These are phyloP conservation scores for Ceratocystis alfenasii DNA, from an alignment of 2,329 filamentous ascomycete species.

Conservation along the genomic window DNA sequence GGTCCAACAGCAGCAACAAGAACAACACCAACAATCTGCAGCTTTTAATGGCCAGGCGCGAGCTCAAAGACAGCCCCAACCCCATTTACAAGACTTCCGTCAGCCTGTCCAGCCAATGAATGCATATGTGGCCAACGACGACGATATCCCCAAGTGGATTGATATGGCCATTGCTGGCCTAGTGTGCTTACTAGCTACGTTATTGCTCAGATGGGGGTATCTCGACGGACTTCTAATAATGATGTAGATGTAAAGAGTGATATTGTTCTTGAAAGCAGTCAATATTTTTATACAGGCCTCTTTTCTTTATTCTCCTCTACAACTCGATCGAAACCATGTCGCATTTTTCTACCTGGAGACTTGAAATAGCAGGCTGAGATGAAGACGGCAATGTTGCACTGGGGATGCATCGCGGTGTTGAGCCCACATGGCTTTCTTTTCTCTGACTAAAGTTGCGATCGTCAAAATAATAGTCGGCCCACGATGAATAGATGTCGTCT, in stretches of 20 bases:
- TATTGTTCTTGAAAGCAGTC: not conserved
- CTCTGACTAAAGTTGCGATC: constrained; percentile 22
- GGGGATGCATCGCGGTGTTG: not conserved
- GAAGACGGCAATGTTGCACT: not conserved
- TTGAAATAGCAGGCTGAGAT: not conserved
- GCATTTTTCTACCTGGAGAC: not conserved
- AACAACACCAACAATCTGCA: not conserved
- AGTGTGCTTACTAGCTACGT: constrained; percentile 54
- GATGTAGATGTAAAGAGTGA: not conserved
- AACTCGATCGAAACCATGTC: not conserved
- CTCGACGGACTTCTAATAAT: constrained; percentile 10
- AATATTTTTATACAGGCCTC: not conserved
- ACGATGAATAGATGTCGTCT: constrained; percentile 24
- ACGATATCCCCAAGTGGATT: constrained; percentile 58
- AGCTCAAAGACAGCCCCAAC: not conserved
- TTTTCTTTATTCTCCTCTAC: not conserved
- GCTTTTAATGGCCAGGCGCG: not conserved
- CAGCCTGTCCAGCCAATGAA: constrained; percentile 11
- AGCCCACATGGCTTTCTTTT: not conserved
- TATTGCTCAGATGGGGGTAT: constrained; percentile 44
- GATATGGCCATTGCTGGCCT: constrained; percentile 69
- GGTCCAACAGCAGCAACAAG: not conserved
- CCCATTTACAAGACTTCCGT: not conserved
- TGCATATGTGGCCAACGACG: constrained; percentile 27
- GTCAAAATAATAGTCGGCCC: constrained; percentile 30